A percentile compares a stretch with the other conserved stretches of the same genome.
These are phyloP conservation scores for Ceratobasidium sp. DNA, from an alignment of 1,284 basidiomycete species.

Conservation along the genomic window DNA sequence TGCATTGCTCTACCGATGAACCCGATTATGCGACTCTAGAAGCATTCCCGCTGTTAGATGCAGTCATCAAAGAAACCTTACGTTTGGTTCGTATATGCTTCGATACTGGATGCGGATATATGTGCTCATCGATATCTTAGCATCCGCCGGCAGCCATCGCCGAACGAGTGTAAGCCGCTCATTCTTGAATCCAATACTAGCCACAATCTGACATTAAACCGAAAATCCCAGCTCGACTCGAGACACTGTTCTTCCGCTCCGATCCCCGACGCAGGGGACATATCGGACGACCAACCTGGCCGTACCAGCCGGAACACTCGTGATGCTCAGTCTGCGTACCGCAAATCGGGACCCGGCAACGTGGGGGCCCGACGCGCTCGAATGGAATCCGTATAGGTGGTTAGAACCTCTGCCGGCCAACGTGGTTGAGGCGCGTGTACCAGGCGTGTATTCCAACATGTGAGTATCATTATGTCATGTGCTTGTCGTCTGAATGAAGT, in stretches of 20 bases:
- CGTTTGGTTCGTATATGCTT: constrained; percentile 6
- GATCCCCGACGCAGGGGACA: background rate
- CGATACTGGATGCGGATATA: background rate
- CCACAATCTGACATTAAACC: background rate
- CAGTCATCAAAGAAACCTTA: constrained; percentile 30
- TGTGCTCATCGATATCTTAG: background rate
- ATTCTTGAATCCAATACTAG: background rate
- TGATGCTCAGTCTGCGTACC: constrained; percentile 31
- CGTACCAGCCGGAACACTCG: constrained; percentile 32
- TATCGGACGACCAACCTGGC: background rate
- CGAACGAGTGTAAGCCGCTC: constrained; percentile 32
- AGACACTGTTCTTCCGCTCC: constrained; percentile 24
- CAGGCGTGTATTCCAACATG: constrained; percentile 31
- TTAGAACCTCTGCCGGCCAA: constrained; percentile 33
- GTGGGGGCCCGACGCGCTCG: constrained; percentile 40
- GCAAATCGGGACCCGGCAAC: constrained; percentile 40
- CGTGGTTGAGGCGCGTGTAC: constrained; percentile 20
- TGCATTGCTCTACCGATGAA: background rate
- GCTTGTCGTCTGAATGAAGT: background rate
- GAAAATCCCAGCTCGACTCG: background rate
- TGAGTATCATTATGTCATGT: background rate
- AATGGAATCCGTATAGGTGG: constrained; percentile 43
- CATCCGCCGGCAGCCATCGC: constrained; percentile 24
- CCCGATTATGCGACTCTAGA: constrained; percentile 16
- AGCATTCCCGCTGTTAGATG: constrained; percentile 15